Base-by-base conservation (phyloP, 176 grass and related monocot genomes). In the Dendrocalamus sinicus region DNA sequence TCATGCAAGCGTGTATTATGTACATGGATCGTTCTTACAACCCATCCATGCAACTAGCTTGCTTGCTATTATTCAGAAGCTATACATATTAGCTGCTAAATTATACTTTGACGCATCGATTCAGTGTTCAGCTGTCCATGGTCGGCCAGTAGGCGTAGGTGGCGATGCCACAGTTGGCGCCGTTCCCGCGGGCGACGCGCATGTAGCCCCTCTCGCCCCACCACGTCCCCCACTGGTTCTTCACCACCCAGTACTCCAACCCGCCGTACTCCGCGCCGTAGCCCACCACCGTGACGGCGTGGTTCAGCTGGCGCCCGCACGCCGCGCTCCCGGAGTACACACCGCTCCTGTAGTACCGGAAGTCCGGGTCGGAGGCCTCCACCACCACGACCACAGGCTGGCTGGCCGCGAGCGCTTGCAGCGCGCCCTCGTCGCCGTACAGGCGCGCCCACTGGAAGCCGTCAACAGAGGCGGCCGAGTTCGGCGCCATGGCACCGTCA, bases 181-280 rank as follows among this genome's bases (percentile, higher is more conserved):
- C 77, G 12, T 59, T 70, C 17, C 84, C 81, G 77, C 93, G 85
- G 61, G 81, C 71, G 81, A 90, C 17, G 72, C 90, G 82, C 81
- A 90, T 86, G 87, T 92, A 92, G 8, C 90, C 90, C 15, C 67
- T 39, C 81, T 92, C 85, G 10, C 88, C 93, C 93, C 90, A 94
- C 43, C 53, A 24, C 59, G 54, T 20, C 3, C 90, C 93, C 90
- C 90, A 92, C 16, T 86, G 91, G 68, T 94, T 94, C 85, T 94
- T 94, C 52, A 94, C 32, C 72, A 92, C 71, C 93, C 90, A 88
- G 61, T 92, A 92, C 78, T 83, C 73, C 20, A 55, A 73, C 10
- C 87, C 73, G 22, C 15, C 69, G 3, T 20, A 39, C 48, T 23
- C 70, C 66, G 69, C 45, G 1, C 87, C 88, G 67, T 92, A 94